Evolutionary conservation across 2,329 filamentous ascomycete species (phyloP).

Genomic region (Colletotrichum phormii): DNA sequence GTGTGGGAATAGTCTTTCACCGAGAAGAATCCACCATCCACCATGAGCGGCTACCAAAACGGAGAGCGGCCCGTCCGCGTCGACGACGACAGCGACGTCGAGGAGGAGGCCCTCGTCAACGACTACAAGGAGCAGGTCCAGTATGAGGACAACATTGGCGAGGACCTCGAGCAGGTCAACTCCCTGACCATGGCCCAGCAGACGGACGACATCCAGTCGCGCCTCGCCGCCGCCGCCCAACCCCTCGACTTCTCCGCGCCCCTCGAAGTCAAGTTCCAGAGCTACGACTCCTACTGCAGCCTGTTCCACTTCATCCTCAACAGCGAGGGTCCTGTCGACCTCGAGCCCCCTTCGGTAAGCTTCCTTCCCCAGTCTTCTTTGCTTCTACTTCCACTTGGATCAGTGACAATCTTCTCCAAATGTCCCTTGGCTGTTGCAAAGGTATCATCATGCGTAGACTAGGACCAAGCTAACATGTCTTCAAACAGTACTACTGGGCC

Average conservation of each 20-base stretch:
- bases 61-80: slow-evolving; percentile 69
- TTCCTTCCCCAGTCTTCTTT: slow-evolving; percentile 40
- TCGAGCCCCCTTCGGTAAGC: slow-evolving; percentile 95
- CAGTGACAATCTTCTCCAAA: too few species aligned
- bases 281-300: slow-evolving; percentile 99
- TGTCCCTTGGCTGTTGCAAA: background rate
- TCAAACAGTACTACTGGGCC: slow-evolving; percentile 91
- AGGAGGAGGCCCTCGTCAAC: slow-evolving; percentile 95
- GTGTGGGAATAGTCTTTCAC: background rate
- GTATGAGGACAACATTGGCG: slow-evolving; percentile 87
- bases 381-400: too few species aligned
- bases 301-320: slow-evolving; percentile 99
- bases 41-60: slow-evolving; percentile 73
- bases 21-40: background rate
- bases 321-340: slow-evolving; percentile 97
- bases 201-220: slow-evolving; percentile 91
- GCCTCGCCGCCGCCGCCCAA: slow-evolving; percentile 90
- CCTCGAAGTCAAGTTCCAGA: slow-evolving; percentile 96
- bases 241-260: slow-evolving; percentile 96
- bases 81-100: slow-evolving; percentile 90
- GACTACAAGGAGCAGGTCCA: slow-evolving; percentile 97
- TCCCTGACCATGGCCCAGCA: slow-evolving; percentile 78
- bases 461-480: slow-evolving; percentile 10
- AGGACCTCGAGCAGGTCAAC: slow-evolving; percentile 78
- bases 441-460: background rate